Conservation (phyloP, 805 yeast genomes). For the Candida saitoana region DNA sequence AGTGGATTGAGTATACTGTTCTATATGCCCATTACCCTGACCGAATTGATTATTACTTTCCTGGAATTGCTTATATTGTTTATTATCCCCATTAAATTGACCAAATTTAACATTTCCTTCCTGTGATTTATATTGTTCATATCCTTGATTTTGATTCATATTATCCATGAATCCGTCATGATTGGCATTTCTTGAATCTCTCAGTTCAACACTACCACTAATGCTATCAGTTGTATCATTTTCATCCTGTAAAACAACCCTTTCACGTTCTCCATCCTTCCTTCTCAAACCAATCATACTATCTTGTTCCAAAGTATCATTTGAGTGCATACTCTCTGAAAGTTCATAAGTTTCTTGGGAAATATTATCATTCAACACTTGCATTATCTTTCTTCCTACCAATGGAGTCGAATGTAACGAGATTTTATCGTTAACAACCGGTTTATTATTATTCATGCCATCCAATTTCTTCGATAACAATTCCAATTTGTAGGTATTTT, state of each 20-base stretch:
- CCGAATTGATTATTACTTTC: too few species aligned
- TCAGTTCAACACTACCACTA: too few species aligned
- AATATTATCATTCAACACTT: background rate
- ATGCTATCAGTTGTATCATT: background rate
- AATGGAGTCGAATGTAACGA: slow-evolving; percentile 5
- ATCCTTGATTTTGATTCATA: too few species aligned
- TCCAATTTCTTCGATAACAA: slow-evolving; percentile 1
- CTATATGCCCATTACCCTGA: too few species aligned
- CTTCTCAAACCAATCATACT: background rate
- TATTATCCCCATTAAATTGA: too few species aligned
- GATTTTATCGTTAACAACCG: background rate
- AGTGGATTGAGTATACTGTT: too few species aligned
- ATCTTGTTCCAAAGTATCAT: background rate
- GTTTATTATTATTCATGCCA: background rate
- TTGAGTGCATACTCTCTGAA: background rate
- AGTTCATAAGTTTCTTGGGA: background rate
- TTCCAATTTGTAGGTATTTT: slow-evolving; percentile 1
- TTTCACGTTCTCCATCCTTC: background rate
- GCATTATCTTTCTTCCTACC: background rate
- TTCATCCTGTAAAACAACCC: background rate
- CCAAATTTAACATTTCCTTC: too few species aligned
- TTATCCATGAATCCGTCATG: too few species aligned
- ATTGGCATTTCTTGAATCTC: too few species aligned
- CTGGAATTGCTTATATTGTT: too few species aligned
- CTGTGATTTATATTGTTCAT: too few species aligned